Evolutionary conservation across 2,329 filamentous ascomycete species (phyloP).

Genomic region (Daldinia sp.): DNA sequence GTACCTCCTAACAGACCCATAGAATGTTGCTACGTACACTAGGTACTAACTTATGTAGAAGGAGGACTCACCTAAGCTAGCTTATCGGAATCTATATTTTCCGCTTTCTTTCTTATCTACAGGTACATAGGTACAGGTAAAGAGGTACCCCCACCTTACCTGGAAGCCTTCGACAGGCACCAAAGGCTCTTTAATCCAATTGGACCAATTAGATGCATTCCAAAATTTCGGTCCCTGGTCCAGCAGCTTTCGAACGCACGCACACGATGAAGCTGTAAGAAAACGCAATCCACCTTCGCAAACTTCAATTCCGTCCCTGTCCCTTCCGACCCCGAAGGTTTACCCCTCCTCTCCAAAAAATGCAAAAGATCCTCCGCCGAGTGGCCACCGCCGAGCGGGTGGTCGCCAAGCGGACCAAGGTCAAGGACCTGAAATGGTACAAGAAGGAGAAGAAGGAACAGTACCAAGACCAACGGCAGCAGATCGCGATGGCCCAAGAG

Average conservation of each 20-base stretch:
- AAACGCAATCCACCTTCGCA: background rate
- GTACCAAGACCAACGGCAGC: conserved; percentile 37
- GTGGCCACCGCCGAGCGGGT: conserved; percentile 51
- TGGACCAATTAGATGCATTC: conserved; percentile 8
- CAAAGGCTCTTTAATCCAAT: background rate
- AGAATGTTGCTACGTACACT: no score
- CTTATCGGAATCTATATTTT: conserved; percentile 35
- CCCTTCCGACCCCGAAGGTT: background rate
- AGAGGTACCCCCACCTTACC: background rate
- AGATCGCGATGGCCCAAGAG: conserved; percentile 43
- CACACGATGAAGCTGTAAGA: conserved; percentile 14
- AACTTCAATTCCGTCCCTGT: background rate
- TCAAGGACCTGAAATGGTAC: conserved; percentile 38
- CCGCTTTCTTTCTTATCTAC: conserved; percentile 3
- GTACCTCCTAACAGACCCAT: no score
- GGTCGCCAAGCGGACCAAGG: conserved; percentile 45
- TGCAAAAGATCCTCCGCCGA: conserved; percentile 49
- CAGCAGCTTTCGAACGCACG: conserved; percentile 14
- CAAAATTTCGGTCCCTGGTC: conserved; percentile 1
- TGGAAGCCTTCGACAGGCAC: background rate
- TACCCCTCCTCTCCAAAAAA: conserved; percentile 27
- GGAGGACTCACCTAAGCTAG: no score
- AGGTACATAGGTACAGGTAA: no score
- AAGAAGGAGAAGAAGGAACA: conserved; percentile 40
- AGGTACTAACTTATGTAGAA: background rate